Evolutionary conservation across 345 rosid species (phyloP), one percentile per base, ranked within the genome.

Genomic region (Arabidopsis arenosa): DNA sequence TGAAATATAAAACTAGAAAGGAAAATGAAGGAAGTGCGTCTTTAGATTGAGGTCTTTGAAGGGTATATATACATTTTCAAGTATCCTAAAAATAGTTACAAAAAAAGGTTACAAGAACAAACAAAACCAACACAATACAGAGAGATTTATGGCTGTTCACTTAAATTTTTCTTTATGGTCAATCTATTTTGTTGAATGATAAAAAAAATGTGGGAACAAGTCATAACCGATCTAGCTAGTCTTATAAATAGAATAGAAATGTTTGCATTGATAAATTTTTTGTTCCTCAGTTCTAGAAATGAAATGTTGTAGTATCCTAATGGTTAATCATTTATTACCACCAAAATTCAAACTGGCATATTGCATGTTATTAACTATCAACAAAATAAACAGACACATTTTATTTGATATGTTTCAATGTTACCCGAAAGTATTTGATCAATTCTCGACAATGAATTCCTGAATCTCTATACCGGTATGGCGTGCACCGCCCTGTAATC

Each of bases 391-490:
- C 9, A 51, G 13, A 15, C 43, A 57, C 60, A 45, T 45, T 47
- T 59, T n/a, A 53, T 73, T 13, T 64, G 6, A 54, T 5, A 69
- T 52, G 63, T 43, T n/a, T 9, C 21, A 66, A 11, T 70, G 61
- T 48, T 13, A 37, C 11, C 26, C 5, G 14, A 37, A 52, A 33
- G 32, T 43, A 18, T 68, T 43, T 53, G 43, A 44, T 93, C 85
- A 93, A 18, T 83, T 86, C 82, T 91, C 96, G 1, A 91, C 87
- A 5, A 93, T 85, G 81, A 93, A 91, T 76, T 91, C 98, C 57
- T 86, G 83, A 68, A 93, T 88, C 79, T 91, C 93, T 32, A 93
- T 87, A 45, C 98, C 97, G 0, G 96, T 93, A 59, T 93, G 98
- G 6, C 94, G 93, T 11, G 93, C 97, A 0, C 86, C 93, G 33